Percentiles rank a stretch among this genome's conserved stretches.
Evolutionary conservation across 1,139 yeast species (phyloP).

Genomic region (Magnusiomyces paraingens): DNA sequence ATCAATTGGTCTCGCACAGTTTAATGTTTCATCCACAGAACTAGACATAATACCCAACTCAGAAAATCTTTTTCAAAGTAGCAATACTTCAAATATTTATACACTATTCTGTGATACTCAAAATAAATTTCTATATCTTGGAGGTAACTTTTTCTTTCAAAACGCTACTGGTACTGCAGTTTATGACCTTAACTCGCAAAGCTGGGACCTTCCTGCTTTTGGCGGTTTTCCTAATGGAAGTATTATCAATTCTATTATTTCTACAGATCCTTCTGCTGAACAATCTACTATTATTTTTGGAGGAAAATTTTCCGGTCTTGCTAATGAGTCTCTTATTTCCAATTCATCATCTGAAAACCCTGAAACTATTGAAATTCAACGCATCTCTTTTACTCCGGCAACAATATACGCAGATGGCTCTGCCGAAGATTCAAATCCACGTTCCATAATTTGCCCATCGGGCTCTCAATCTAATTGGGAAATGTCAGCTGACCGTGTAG

Average conservation of each 20-base stretch:
- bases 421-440: constrained; percentile 33
- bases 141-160: constrained; percentile 64
- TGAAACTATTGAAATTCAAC: constrained; percentile 53
- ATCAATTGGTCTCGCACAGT: constrained; percentile 48
- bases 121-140: constrained; percentile 56
- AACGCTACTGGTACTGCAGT: constrained; percentile 57
- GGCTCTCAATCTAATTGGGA: constrained; percentile 46
- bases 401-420: constrained; percentile 48
- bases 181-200: constrained; percentile 47
- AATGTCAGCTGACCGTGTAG: constrained; percentile 45
- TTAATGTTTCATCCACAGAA: constrained; percentile 43
- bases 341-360: constrained; percentile 33
- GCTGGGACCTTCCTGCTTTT: constrained; percentile 53
- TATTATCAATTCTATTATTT: constrained; percentile 55
- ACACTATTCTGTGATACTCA: constrained; percentile 47
- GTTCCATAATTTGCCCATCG: constrained; percentile 55
- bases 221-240: constrained; percentile 68
- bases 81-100: constrained; percentile 46
- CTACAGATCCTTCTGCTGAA: constrained; percentile 20
- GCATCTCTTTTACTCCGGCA: constrained; percentile 60
- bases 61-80: constrained; percentile 16
- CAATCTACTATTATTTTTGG: constrained; percentile 62
- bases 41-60: constrained; percentile 21
- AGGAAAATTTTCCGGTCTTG: constrained; percentile 64
- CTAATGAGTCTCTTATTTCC: constrained; percentile 39